Evolutionary conservation across 805 yeast species (phyloP), one percentile per base, ranked within the genome.

Genomic region (Zygosaccharomyces rouxii): DNA sequence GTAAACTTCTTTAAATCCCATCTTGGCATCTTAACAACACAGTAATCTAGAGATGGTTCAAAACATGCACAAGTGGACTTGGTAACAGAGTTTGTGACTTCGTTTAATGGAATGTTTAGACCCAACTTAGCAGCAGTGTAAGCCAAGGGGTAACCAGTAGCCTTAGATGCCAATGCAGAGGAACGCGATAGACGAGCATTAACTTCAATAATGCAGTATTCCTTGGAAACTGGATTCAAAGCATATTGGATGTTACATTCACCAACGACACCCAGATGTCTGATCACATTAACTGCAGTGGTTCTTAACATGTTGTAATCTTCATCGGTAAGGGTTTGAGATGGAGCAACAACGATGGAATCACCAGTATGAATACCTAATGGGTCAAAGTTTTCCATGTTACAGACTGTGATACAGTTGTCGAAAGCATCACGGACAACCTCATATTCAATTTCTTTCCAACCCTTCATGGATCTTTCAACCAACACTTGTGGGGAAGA

Each of bases 291-390:
- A 59, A 94, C 94, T 41, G 99, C 99, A 40, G 99, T 89, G 44
- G 97, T 86, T 75, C 99, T 83, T 67, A 92, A 78, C 98, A 94
- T 94, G 74, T 92, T 88, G 75, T 90, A 92, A 64, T 92, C 99
- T 68, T 88, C 97, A 67, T 92, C 98, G 16, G 96, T 86, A 55
- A 92, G 75, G 38, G 99, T 92, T 75, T 92, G 99, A 38, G 97
- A 90, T 44, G 99, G 99, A 47, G 99, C 99, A 64, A 92, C 96
- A 49, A 92, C 99, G 64, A 92, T 94, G 47, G 98, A 94, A 71
- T 92, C 99, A 78, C 99, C 99, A 51, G 99, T 92, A 68, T 92
- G 99, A 63, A 92, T 90, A 68, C 99, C 99, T 60, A 92, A 79
- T 41, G 99, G 99, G 72, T 92, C 99, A 59, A 92, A 92, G 73